Conservation (phyloP, 2,329 filamentous ascomycete species). For the Parafenestella ontariensis region DNA sequence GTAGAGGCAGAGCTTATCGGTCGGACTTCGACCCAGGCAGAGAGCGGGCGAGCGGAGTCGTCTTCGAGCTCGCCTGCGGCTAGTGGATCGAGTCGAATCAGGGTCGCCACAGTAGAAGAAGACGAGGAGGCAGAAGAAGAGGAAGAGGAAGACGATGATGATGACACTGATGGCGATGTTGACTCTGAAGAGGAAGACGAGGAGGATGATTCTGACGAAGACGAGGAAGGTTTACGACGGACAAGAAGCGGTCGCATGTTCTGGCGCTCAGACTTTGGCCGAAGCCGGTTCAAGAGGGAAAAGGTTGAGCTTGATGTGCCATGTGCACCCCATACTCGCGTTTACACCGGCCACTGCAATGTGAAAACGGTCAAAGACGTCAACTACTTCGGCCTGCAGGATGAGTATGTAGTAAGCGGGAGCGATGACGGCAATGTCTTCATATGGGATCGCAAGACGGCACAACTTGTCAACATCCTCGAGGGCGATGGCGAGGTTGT, state of each 20-base stretch:
- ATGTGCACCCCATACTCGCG: constrained; percentile 62
- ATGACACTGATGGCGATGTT: constrained; percentile 35
- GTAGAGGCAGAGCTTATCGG: constrained; percentile 38
- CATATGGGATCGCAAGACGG: constrained; percentile 71
- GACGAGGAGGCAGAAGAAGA: constrained; percentile 40
- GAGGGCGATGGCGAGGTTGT: constrained; percentile 73
- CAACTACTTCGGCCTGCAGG: constrained; percentile 70
- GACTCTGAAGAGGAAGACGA: constrained; percentile 41
- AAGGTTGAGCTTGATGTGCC: constrained; percentile 63
- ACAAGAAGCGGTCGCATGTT: constrained; percentile 52
- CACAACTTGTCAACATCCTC: constrained; percentile 68
- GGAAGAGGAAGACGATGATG: constrained; percentile 22
- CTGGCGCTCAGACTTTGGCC: constrained; percentile 59
- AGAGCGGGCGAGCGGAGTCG: constrained; percentile 10
- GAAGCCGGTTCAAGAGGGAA: constrained; percentile 53
- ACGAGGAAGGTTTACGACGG: constrained; percentile 42
- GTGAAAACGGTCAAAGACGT: constrained; percentile 73
- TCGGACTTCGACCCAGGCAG: constrained; percentile 18
- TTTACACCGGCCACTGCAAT: constrained; percentile 71
- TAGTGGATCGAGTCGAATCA: not conserved
- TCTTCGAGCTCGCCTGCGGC: constrained; percentile 7
- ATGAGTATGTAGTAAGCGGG: constrained; percentile 73
- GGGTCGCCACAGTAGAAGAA: constrained; percentile 2
- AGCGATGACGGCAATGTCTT: constrained; percentile 72
- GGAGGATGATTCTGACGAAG: constrained; percentile 35